Conservation (phyloP, 2,329 filamentous ascomycete species). For the Phialocephala subalpina region DNA sequence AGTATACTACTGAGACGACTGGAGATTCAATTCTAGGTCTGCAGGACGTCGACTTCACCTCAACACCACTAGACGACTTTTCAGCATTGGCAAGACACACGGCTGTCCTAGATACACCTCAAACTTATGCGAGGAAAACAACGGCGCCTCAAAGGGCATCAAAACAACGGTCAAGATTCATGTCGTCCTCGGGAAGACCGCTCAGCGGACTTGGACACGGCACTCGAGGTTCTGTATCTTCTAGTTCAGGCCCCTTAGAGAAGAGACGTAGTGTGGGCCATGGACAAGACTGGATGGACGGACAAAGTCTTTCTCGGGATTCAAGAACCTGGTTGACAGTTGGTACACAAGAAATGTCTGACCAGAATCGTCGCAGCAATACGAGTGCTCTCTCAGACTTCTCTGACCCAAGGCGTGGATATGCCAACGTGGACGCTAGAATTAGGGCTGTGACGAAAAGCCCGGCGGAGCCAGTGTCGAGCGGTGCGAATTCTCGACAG, state of each 20-base stretch:
- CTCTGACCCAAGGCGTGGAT: conserved; percentile 28
- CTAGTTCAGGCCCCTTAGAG: conserved; percentile 17
- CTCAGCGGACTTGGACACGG: conserved; percentile 38
- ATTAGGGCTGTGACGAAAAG: conserved; percentile 35
- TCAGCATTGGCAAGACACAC: conserved; percentile 21
- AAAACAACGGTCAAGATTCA: conserved; percentile 32
- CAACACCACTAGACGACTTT: conserved; percentile 36
- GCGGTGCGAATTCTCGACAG: conserved; percentile 21
- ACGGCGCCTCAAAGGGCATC: conserved; percentile 13
- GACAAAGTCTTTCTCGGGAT: conserved; percentile 29
- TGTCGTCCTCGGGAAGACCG: conserved; percentile 25
- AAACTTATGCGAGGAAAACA: neutral
- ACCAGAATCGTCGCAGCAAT: conserved; percentile 29
- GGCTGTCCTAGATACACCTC: neutral
- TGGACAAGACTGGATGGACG: conserved; percentile 33
- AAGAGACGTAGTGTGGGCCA: conserved; percentile 38
- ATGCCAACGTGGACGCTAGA: conserved; percentile 19
- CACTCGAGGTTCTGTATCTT: conserved; percentile 30
- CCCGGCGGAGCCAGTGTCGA: conserved; percentile 23
- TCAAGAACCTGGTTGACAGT: conserved; percentile 38
- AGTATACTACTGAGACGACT: neutral
- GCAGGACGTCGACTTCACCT: conserved; percentile 37
- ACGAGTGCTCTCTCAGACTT: conserved; percentile 32
- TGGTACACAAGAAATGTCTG: conserved; percentile 20
- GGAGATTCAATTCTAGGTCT: conserved; percentile 32